Conservation (phyloP, 495 filamentous ascomycete genomes). For the Evernia prunastri region DNA sequence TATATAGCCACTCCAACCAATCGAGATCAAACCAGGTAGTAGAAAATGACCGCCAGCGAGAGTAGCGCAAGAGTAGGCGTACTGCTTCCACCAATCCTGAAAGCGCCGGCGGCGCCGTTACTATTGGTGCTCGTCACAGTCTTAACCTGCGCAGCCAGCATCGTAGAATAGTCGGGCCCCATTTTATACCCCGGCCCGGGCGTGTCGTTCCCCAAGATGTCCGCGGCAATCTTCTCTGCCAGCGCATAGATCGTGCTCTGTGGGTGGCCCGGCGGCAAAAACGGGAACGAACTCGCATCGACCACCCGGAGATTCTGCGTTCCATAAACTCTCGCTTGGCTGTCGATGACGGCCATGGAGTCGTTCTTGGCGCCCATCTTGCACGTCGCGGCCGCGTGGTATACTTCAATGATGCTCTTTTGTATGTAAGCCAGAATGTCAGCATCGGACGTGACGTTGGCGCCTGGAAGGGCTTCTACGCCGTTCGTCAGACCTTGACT, state of each 20-base stretch:
- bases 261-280: conserved; percentile 43
- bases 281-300: conserved; percentile 48
- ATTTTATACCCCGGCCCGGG: too few species aligned
- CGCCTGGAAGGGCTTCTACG: conserved; percentile 39
- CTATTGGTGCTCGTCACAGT: too few species aligned
- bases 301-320: conserved; percentile 38
- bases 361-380: conserved; percentile 39
- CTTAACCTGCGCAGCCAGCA: too few species aligned
- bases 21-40: too few species aligned
- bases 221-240: conserved; percentile 37
- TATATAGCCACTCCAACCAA: too few species aligned
- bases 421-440: conserved; percentile 41
- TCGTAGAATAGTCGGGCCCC: too few species aligned
- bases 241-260: conserved; percentile 35
- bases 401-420: conserved; percentile 37
- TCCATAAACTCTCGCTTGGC: conserved; percentile 38
- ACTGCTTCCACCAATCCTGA: too few species aligned
- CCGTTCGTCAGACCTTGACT: conserved; percentile 28
- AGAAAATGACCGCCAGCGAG: too few species aligned
- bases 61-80: too few species aligned
- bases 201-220: conserved; percentile 8
- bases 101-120: too few species aligned
- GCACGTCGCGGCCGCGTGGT: conserved; percentile 43
- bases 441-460: conserved; percentile 37
- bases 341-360: conserved; percentile 39